Evolutionary conservation across 306 rosid species (phyloP), one percentile per base, ranked within the genome.

Genomic region (Cucurbita pepo): DNA sequence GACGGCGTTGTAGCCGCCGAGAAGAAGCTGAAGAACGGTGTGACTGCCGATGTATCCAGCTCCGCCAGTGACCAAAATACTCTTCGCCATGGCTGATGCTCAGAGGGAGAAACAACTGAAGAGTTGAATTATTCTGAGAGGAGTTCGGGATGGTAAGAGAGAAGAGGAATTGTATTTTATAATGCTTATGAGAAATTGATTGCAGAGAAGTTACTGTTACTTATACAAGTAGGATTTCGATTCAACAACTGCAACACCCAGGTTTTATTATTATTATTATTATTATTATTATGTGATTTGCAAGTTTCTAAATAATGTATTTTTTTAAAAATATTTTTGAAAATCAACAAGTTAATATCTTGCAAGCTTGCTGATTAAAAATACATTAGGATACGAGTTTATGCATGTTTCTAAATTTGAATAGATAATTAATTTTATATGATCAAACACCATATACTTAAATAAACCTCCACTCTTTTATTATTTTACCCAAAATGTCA

Each of bases 1-100:
- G 50, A 88, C 93, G 59, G 90, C 69, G 16, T 70, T 83, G 74
- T 83, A 91, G 11, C 95, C 97, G 4, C 84, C 96, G 62, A 86
- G 89, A 2, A 95, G 48, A 25, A 91, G 97, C 66, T 91, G 99
- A 16, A 95, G 90, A 58, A 91, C 97, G 45, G 99, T 91, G 79
- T 95, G 99, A 82, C 78, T 78, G 10, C 97, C 99, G 79, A 91
- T 91, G 79, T 95, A 95, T 19, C 99, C 97, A 86, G 96, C 99
- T 0, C 97, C 99, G 3, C 99, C 99, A 48, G 99, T 95, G 34
- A 95, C 96, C 4, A 95, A 79, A 19, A 95, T 86, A 25, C 67
- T 85, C 62, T 80, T 86, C 8, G 77, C 66, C 96, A 88, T 86
- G 56, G 11, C 41, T 45, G 72, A 14, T 22, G 57, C 41, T 66